Evolutionary conservation across 163 green algal species (phyloP), one percentile per base, ranked within the genome.

Genomic region (Dunaliella salina): DNA sequence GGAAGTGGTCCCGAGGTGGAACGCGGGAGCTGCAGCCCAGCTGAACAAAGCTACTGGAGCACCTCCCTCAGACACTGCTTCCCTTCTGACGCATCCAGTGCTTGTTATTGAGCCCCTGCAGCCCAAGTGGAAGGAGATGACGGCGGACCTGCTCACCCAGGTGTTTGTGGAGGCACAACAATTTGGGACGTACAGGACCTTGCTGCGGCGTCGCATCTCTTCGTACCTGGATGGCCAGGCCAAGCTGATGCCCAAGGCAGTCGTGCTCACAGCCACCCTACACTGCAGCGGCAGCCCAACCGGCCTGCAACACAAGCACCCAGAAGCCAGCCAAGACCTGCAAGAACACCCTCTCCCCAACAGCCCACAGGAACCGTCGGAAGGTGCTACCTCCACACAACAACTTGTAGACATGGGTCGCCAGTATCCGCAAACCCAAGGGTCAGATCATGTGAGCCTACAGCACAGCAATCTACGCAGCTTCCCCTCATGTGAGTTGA

Each of bases 181-280:
- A 29, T 75, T 75, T 75, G 63, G 63, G 22, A 75, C 63, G 11
- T 75, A 75, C 63, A 75, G 63, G 63, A 50, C 40, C 40, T 50
- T 75, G 63, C 63, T 90, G 29, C 82, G 82, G 18, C 59, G 79
- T 22, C 85, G 85, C 46, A 90, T 90, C 29, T 24, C 18, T 20
- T 81, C 25, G 0, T 90, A 90, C 40, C 83, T 90, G 0, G 50
- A 88, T 63, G 72, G 88, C 80, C 87, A 90, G 79, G 63, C 24
- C 63, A 75, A 75, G 63, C 63, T 75, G 22, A 5, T 75, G 22
- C 63, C 63, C 63, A 75, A 75, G 40, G 83, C 8, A 3, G 25
- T 75, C 63, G 1, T 75, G 63, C 24, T 75, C 22, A 75, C 63
- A 12, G 63, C 63, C 63, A 75, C 63, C 22, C 24, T 75, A 12